Percentiles rank a stretch among this genome's conserved stretches.
These are phyloP conservation scores for Carex littledalei DNA, from an alignment of 176 grass and related monocot species.

Conservation along the genomic window DNA sequence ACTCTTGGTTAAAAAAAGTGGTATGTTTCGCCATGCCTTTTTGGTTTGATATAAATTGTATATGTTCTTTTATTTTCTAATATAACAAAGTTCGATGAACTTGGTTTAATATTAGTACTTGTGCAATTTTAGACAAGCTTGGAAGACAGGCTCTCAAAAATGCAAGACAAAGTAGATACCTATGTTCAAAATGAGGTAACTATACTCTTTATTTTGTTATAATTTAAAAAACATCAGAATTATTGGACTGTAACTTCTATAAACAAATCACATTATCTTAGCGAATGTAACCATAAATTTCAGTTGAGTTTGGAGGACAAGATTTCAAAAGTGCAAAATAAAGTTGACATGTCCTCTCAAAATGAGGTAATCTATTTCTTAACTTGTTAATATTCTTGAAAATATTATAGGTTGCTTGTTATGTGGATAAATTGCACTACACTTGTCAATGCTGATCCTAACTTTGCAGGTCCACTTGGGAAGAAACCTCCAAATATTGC, in stretches of 20 bases:
- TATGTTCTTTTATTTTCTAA: background rate
- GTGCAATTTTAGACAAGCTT: constrained; percentile 41
- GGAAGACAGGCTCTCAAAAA: constrained; percentile 44
- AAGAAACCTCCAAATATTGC: constrained; percentile 57
- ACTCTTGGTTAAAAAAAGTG: constrained; percentile 48
- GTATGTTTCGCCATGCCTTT: constrained; percentile 23
- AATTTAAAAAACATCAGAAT: background rate
- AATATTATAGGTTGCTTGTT: constrained; percentile 1
- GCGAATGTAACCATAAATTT: constrained; percentile 10
- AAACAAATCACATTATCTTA: constrained; percentile 12
- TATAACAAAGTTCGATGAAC: background rate
- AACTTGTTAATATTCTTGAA: background rate
- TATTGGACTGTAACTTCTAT: constrained; percentile 17
- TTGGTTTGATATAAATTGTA: background rate
- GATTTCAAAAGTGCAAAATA: constrained; percentile 48
- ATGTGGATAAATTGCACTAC: background rate
- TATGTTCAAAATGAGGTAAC: constrained; percentile 50
- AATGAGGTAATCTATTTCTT: constrained; percentile 47
- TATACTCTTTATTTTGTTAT: constrained; percentile 10
- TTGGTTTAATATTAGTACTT: constrained; percentile 5
- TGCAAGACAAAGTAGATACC: constrained; percentile 47
- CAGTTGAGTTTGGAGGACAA: constrained; percentile 46
- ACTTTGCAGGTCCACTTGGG: constrained; percentile 44
- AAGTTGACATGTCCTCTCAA: constrained; percentile 35
- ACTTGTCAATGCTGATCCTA: background rate